Evolutionary conservation across 331 rosid species (phyloP), one percentile per base, ranked within the genome.

Genomic region (Rosa hybrid): DNA sequence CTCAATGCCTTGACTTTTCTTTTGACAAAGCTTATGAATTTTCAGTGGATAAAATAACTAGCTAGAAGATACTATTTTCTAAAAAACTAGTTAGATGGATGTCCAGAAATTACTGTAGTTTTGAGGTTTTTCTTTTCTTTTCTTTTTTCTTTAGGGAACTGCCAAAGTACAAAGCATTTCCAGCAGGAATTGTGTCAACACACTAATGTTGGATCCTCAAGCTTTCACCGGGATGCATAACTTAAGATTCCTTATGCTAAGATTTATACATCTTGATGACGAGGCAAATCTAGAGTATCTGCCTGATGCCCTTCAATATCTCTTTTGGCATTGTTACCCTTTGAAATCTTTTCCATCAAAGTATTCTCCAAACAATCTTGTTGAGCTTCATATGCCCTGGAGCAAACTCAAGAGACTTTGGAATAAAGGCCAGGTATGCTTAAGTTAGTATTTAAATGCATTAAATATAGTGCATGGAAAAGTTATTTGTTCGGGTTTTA

Each of bases 301-400:
- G n/a, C 84, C 91, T 0, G 48, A 69, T 74, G 17, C 21, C 17
- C 80, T 87, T 51, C 38, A 65, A 42, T 21, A 75, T 78, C 80
- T 87, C 27, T 0, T 10, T 17, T 90, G 91, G 91, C 9, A 57
- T n/a, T 21, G 14, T 89, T 67, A 75, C 30, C 85, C 88, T 53
- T 81, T 49, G 48, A 68, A 51, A 67, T 82, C 86, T n/a, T 75
- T 90, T 76, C 91, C 90, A 8, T 10, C 78, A 27, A 48, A 72
- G 13, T 84, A 84, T 39, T 25, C 20, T 21, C 82, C 82, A 0
- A 1, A 38, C 4, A 78, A 81, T 50, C 91, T 87, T 64, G 77
- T 90, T 8, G 69, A 1, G 9, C 88, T 87, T 59, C 72, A 27
- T 7, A 70, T 87, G 84, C 77, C 57, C 1, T 3, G 1, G 1